A percentile compares a stretch with the other conserved stretches of the same genome.
Evolutionary conservation across 2,329 filamentous ascomycete species (phyloP).

Genomic region (Cladosporium sp.): DNA sequence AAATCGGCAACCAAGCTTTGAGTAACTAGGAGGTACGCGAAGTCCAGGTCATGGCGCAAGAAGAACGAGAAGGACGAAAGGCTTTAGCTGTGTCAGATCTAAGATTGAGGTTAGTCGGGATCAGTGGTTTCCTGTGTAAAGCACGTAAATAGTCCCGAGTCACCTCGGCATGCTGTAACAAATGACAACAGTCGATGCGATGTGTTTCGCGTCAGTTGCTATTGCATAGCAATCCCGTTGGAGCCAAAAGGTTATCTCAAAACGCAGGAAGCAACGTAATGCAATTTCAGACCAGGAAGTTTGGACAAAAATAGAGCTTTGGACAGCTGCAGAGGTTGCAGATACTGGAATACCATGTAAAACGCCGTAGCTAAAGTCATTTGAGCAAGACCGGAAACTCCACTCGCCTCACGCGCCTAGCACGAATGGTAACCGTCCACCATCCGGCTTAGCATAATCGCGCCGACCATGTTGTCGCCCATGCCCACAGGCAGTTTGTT

Average conservation of each 20-base stretch:
- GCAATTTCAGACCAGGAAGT: not conserved
- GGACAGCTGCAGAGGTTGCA: constrained; percentile 5
- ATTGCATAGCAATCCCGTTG: too few species aligned
- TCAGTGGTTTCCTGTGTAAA: too few species aligned
- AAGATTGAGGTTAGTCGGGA: too few species aligned
- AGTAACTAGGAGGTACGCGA: not conserved
- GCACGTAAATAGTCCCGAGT: too few species aligned
- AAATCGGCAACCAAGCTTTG: constrained; percentile 17
- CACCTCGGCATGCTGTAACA: too few species aligned
- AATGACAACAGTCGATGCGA: too few species aligned
- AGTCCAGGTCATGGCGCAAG: too few species aligned
- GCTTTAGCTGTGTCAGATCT: too few species aligned
- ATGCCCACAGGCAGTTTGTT: not conserved
- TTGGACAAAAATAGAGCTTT: not conserved
- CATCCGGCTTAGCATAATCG: not conserved
- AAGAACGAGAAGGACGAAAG: too few species aligned
- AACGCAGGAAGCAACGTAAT: not conserved
- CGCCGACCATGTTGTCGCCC: not conserved
- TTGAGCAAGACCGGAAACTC: constrained; percentile 1
- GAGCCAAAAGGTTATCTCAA: too few species aligned
- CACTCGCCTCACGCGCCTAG: not conserved
- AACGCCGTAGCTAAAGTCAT: constrained; percentile 8
- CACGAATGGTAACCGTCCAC: not conserved
- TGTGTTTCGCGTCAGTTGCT: too few species aligned
- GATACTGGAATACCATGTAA: not conserved